These are phyloP conservation scores for Chrysoporthe austroafricana DNA, from an alignment of 2,329 filamentous ascomycete genomes.

Conservation along the genomic window DNA sequence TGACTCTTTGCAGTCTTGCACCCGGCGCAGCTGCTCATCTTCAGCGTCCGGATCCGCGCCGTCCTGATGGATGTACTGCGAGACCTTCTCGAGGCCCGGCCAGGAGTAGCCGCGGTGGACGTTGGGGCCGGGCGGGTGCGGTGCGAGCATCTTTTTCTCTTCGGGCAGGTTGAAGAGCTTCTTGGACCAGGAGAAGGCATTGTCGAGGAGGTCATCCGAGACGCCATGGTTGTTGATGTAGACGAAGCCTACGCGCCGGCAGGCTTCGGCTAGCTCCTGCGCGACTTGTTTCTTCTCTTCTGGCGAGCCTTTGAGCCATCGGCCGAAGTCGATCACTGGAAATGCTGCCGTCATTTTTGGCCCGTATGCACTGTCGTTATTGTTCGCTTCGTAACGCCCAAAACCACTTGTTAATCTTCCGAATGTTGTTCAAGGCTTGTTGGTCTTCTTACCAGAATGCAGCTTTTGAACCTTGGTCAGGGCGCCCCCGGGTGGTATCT, in stretches of 20 bases:
- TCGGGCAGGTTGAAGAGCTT: constrained; percentile 37
- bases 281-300: constrained; percentile 22
- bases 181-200: constrained; percentile 38
- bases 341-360: constrained; percentile 6
- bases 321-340: constrained; percentile 27
- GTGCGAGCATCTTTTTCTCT: constrained; percentile 42
- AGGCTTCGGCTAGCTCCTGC: constrained; percentile 33
- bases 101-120: constrained; percentile 33
- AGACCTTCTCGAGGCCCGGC: constrained; percentile 33
- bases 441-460: too few species aligned
- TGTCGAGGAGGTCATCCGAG: constrained; percentile 39
- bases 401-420: too few species aligned
- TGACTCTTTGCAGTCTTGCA: constrained; percentile 39
- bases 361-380: too few species aligned
- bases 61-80: constrained; percentile 31
- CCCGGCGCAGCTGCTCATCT: constrained; percentile 24
- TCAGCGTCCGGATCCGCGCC: constrained; percentile 22
- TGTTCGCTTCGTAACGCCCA: too few species aligned
- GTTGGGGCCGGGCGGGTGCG: constrained; percentile 37
- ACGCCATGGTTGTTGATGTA: constrained; percentile 43
- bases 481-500: too few species aligned
- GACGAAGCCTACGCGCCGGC: constrained; percentile 40
- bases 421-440: too few species aligned
- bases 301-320: constrained; percentile 19
- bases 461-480: too few species aligned